A percentile compares a stretch with the other conserved stretches of the same genome.
Conservation (phyloP, 108 stramenopile genomes). For the Fragilaria crotonensis region DNA sequence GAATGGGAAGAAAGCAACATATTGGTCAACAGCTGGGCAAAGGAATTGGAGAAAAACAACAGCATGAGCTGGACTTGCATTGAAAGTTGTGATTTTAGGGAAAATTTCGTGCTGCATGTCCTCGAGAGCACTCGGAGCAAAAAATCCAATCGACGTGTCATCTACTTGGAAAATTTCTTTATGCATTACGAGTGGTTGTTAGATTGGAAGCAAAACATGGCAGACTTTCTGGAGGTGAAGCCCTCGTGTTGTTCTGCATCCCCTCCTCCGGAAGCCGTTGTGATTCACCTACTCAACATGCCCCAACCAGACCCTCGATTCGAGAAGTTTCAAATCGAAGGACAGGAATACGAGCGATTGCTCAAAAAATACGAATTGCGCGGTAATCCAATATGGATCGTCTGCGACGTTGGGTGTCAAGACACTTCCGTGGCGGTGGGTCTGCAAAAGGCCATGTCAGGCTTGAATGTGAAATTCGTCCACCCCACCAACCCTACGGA, state of each 20-base stretch:
- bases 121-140: background rate
- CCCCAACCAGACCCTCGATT: background rate
- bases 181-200: background rate
- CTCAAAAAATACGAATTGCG: background rate
- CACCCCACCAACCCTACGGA: background rate
- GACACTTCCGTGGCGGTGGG: background rate
- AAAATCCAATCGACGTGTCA: background rate
- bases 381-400: background rate
- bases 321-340: background rate
- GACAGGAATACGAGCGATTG: background rate
- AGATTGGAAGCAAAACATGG: background rate
- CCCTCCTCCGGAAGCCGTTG: background rate
- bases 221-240: background rate
- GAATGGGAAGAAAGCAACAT: background rate
- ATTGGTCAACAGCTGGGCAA: background rate
- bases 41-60: background rate
- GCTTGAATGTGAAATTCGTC: background rate
- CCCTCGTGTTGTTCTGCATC: background rate
- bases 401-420: background rate
- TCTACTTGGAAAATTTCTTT: background rate
- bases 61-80: background rate
- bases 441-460: background rate
- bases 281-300: background rate
- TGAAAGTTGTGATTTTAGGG: background rate
- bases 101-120: background rate